Evolutionary conservation across 2,329 filamentous ascomycete genomes (phyloP).

Genomic region (Cladosporium velox): DNA sequence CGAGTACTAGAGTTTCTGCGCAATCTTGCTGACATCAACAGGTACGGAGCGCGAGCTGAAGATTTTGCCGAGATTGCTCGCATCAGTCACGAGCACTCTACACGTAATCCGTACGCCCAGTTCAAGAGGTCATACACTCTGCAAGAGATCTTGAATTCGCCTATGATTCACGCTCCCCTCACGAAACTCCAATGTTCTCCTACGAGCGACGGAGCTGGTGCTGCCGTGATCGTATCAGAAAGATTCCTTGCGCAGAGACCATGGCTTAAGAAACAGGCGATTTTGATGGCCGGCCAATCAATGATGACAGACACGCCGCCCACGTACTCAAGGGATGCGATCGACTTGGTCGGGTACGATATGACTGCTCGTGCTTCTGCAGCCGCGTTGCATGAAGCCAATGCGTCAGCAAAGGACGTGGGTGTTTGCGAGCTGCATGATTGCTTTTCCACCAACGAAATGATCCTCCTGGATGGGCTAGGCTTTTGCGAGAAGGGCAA

Average conservation of each 20-base stretch:
- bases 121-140: constrained; percentile 90
- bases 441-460: constrained; percentile 94
- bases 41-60: no score
- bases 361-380: constrained; percentile 75
- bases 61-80: constrained; percentile 96
- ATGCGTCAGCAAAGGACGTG: constrained; percentile 65
- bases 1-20: constrained; percentile 48
- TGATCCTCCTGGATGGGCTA: constrained; percentile 85
- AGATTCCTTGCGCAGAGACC: constrained; percentile 83
- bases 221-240: constrained; percentile 85
- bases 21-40: no score
- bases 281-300: constrained; percentile 84
- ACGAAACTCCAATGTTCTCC: constrained; percentile 99
- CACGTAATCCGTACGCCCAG: constrained; percentile 94
- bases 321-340: constrained; percentile 76
- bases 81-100: constrained; percentile 88
- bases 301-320: constrained; percentile 78
- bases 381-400: constrained; percentile 71
- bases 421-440: constrained; percentile 92
- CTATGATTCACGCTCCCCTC: constrained; percentile 80
- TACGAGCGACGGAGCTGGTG: constrained; percentile 88
- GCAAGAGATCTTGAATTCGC: constrained; percentile 73
- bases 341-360: constrained; percentile 85
- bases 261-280: constrained; percentile 77
- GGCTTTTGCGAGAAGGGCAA: constrained; percentile 75